A percentile compares a stretch with the other conserved stretches of the same genome.
These are phyloP conservation scores for Penicillium sp. DNA, from an alignment of 2,329 filamentous ascomycete genomes.

Conservation along the genomic window DNA sequence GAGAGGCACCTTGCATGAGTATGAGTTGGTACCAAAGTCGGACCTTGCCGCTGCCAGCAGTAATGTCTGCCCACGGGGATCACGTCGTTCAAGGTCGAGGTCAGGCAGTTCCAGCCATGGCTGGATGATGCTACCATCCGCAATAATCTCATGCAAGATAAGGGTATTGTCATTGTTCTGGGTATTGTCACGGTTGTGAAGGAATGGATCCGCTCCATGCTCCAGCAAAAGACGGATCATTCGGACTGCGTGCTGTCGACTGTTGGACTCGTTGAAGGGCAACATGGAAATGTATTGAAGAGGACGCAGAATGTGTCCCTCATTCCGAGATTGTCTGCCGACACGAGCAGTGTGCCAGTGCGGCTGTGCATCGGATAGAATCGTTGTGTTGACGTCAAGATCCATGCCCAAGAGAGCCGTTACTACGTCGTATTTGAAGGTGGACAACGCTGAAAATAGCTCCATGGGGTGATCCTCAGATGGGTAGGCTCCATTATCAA, in stretches of 20 bases:
- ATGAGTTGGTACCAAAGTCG: constrained; percentile 17
- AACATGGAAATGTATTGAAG: constrained; percentile 28
- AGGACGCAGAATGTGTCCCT: constrained; percentile 17
- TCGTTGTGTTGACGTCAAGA: constrained; percentile 21
- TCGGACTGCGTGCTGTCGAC: constrained; percentile 20
- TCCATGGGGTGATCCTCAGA: constrained; percentile 24
- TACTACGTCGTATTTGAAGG: constrained; percentile 16
- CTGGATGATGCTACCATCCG: constrained; percentile 24
- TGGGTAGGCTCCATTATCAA: constrained; percentile 21
- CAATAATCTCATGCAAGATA: constrained; percentile 24
- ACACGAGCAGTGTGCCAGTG: constrained; percentile 24
- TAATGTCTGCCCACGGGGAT: constrained; percentile 24
- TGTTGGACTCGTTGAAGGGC: constrained; percentile 25
- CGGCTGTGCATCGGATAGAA: constrained; percentile 15
- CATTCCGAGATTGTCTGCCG: background rate
- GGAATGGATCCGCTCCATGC: constrained; percentile 27
- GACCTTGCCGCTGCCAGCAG: constrained; percentile 23
- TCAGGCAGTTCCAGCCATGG: constrained; percentile 22
- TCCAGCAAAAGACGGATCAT: constrained; percentile 24
- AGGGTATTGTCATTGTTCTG: constrained; percentile 5
- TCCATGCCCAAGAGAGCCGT: constrained; percentile 18
- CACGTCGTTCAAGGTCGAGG: constrained; percentile 25
- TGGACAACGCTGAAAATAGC: constrained; percentile 19
- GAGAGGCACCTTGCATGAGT: constrained; percentile 9
- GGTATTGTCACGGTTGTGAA: background rate